Evolutionary conservation across 768 basidiomycete genomes (phyloP), one percentile per base, ranked within the genome.

Genomic region (Lactarius evosmus): DNA sequence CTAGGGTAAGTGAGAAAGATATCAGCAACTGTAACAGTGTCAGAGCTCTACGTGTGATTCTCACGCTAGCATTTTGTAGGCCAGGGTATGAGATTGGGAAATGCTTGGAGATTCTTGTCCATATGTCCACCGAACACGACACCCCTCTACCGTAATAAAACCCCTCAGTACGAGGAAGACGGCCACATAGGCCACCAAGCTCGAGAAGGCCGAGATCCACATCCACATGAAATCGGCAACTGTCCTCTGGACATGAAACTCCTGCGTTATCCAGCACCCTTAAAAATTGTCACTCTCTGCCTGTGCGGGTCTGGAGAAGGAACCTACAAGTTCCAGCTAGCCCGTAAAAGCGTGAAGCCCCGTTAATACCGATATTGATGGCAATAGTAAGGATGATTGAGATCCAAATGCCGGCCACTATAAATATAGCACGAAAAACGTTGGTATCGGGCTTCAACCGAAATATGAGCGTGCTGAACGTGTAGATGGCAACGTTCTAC

Each of bases 221-320:
- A 83, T 71, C 80, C 81, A 83, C n/a, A 80, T 59, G 62, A 83
- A 84, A 62, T 83, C 82, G 4, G 82, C 75, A 9, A 75, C 76
- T 14, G 82, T 78, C 53, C 74, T 75, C 63, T 82, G 77, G 6
- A 70, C 69, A 16, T 62, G 63, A 65, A 73, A 80, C 0, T 71
- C 61, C 4, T 68, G 41, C 4, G 66, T 61, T 46, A 84, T 83
- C 83, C 83, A 84, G 66, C 83, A 83, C 83, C 82, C 82, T 82
- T 65, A 4, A n/a, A 25, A 46, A 33, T 6, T 16, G 50, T 61
- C 7, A 65, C 29, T 40, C 44, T 41, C n/a, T 46, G 16, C 14
- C 3, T 32, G 29, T 53, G 19, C 57, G 19, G 33, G 38, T 41
- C 29, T 50, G 32, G 44, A 55, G 14, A 32, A 41, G 14, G n/a